Conservation (phyloP, 257 asterid species). For the Scutellaria barbata region DNA sequence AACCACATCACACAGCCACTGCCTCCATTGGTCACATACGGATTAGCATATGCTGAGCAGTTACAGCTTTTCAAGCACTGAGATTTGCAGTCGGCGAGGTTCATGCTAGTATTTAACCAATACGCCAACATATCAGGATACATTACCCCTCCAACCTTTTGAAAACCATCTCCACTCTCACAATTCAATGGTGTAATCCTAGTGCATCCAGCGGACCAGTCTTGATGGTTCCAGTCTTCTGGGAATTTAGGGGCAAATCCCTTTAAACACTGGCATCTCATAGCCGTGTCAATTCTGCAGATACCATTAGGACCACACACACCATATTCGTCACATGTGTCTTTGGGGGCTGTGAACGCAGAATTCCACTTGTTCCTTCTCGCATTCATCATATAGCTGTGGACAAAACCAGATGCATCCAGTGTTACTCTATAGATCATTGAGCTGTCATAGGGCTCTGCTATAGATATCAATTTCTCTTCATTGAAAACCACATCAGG, state of each 20-base stretch:
- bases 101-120: constrained; percentile 27
- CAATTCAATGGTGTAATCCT: constrained; percentile 30
- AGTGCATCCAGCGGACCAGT: constrained; percentile 38
- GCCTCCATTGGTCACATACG: constrained; percentile 24
- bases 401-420: constrained; percentile 4
- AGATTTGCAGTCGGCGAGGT: constrained; percentile 31
- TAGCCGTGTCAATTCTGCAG: constrained; percentile 16
- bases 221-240: constrained; percentile 29
- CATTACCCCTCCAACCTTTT: constrained; percentile 29
- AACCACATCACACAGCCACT: constrained; percentile 40
- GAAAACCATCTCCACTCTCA: constrained; percentile 26
- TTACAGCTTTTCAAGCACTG: constrained; percentile 36
- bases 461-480: constrained; percentile 9
- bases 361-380: constrained; percentile 27
- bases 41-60: constrained; percentile 40
- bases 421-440: constrained; percentile 8
- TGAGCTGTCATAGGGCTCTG: constrained; percentile 24
- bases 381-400: constrained; percentile 20
- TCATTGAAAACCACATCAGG: background rate
- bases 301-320: constrained; percentile 39
- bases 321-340: constrained; percentile 31
- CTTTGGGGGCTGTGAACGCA: background rate
- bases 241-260: constrained; percentile 20
- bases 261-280: constrained; percentile 22
- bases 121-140: constrained; percentile 32